phyloP scores from a whole-genome alignment of 306 rosid genomes.

The Acacia crassicarpa region DNA sequence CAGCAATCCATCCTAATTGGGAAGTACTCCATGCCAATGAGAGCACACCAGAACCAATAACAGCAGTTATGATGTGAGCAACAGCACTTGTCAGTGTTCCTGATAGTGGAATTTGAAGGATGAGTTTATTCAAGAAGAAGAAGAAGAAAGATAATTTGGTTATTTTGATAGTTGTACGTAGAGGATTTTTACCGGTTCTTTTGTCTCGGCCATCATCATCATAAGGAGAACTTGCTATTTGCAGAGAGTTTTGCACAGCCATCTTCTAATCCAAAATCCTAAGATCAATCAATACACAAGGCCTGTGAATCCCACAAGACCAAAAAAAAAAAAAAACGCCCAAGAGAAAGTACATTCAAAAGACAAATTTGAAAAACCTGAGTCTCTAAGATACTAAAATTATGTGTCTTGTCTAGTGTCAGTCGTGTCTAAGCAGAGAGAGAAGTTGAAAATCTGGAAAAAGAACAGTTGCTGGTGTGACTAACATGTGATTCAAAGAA shows the following conservation, averaged over 20 bases:
- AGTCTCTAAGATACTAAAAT: not conserved
- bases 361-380: not conserved
- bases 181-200: slow-evolving; percentile 58
- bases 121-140: slow-evolving; percentile 17
- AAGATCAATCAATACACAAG: slow-evolving; percentile 26
- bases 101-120: slow-evolving; percentile 22
- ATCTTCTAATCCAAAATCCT: slow-evolving; percentile 33
- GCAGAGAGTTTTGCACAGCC: slow-evolving; percentile 53
- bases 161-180: not conserved
- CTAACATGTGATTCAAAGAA: not conserved
- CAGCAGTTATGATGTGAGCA: slow-evolving; percentile 78
- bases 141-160: not conserved
- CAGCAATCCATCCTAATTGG: slow-evolving; percentile 71
- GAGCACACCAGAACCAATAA: slow-evolving; percentile 72
- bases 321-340: not conserved
- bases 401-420: not conserved
- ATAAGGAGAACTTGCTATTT: slow-evolving; percentile 40
- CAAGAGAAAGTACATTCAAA: slow-evolving; percentile 16
- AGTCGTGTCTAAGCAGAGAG: not conserved
- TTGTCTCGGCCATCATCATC: slow-evolving; percentile 65
- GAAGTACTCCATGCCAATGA: slow-evolving; percentile 79
- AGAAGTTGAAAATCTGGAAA: not conserved
- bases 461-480: not conserved
- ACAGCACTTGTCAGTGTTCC: slow-evolving; percentile 54
- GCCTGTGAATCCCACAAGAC: slow-evolving; percentile 13